Evolutionary conservation across 2,329 filamentous ascomycete genomes (phyloP).

Genomic region (Amesomyces nigricolor): DNA sequence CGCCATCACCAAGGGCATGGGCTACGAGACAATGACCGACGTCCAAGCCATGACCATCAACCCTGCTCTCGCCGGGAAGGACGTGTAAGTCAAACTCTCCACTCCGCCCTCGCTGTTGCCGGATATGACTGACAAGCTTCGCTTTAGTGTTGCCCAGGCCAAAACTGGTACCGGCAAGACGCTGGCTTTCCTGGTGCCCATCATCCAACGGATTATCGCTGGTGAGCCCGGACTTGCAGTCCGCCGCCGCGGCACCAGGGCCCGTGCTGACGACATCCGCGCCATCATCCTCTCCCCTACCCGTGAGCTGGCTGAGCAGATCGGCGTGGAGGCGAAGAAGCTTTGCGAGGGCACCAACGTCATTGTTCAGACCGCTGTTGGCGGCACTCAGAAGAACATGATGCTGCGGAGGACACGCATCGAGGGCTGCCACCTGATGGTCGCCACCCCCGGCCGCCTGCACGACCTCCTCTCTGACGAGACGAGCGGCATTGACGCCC

Average conservation of each 20-base stretch:
- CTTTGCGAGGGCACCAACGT: constrained; percentile 62
- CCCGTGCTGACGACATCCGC: constrained; percentile 54
- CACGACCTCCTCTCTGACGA: constrained; percentile 72
- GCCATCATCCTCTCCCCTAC: constrained; percentile 73
- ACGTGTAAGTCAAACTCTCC: constrained; percentile 58
- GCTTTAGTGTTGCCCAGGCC: constrained; percentile 73
- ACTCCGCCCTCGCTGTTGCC: not conserved
- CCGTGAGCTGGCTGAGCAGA: constrained; percentile 75
- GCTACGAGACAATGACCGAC: constrained; percentile 81
- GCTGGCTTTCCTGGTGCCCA: constrained; percentile 81
- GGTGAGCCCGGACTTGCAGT: constrained; percentile 56
- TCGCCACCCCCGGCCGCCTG: constrained; percentile 85
- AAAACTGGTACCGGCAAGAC: constrained; percentile 98
- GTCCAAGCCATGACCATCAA: constrained; percentile 83
- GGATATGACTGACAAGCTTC: constrained; percentile 20
- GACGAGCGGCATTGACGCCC: constrained; percentile 59
- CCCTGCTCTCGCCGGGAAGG: constrained; percentile 69
- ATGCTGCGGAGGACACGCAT: constrained; percentile 64
- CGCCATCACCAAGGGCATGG: constrained; percentile 66
- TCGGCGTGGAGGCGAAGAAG: constrained; percentile 70
- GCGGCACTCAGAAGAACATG: constrained; percentile 71
- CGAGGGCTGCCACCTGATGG: constrained; percentile 79
- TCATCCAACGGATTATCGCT: constrained; percentile 71
- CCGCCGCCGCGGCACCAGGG: constrained; percentile 30
- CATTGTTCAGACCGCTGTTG: constrained; percentile 71